These are phyloP conservation scores for Cystobasidiaceae sp. DNA, from an alignment of 1,284 basidiomycete genomes.

Conservation along the genomic window DNA sequence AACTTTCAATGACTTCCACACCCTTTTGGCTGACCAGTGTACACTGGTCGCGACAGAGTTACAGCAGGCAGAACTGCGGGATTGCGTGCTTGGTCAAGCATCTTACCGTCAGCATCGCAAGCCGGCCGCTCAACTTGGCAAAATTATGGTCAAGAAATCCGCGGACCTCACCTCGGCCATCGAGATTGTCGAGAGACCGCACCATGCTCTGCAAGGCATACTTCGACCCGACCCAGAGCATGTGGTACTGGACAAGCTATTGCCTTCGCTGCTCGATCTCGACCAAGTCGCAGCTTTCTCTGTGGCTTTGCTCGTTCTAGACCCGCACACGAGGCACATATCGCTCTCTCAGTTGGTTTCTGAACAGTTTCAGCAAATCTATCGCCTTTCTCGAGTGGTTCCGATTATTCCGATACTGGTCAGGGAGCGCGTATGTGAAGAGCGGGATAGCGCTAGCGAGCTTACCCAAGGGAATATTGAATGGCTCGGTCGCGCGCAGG, in stretches of 20 bases:
- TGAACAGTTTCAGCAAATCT: background rate
- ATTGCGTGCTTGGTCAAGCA: no score
- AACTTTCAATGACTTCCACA: no score
- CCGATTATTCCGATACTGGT: background rate
- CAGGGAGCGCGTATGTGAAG: background rate
- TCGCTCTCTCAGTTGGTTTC: constrained; percentile 1
- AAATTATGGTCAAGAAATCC: background rate
- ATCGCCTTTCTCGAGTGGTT: background rate
- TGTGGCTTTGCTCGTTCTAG: constrained; percentile 2
- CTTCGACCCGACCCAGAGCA: background rate
- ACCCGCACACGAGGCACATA: background rate
- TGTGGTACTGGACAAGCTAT: background rate
- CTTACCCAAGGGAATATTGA: constrained; percentile 15
- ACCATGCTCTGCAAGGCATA: background rate
- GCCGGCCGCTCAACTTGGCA: no score
- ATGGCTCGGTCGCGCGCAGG: background rate
- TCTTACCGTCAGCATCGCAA: no score
- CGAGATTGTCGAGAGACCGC: constrained; percentile 6
- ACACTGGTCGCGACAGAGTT: no score
- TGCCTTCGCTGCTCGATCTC: background rate
- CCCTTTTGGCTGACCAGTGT: no score
- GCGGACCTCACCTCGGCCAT: background rate
- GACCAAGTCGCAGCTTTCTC: constrained; percentile 10
- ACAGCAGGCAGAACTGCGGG: no score
- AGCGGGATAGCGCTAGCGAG: constrained; percentile 1